Percentiles rank a stretch among this genome's conserved stretches.
Conservation (phyloP, 2,329 filamentous ascomycete genomes). For the Didymella sp. region DNA sequence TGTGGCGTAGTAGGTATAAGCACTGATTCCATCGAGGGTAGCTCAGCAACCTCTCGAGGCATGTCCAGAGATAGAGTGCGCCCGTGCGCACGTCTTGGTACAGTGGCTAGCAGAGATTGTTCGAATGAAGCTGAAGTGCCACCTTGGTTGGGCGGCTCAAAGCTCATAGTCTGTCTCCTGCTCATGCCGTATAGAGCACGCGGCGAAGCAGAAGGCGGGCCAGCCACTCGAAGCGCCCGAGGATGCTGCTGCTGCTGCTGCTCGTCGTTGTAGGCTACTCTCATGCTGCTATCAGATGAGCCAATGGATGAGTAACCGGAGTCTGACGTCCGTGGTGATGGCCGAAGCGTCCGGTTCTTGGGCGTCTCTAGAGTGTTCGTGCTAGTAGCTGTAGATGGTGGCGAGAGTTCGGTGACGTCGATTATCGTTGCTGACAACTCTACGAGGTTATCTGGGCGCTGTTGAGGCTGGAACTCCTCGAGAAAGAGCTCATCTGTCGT, state of each 20-base stretch:
- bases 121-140: neutral
- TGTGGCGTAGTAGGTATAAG: slow-evolving; percentile 16
- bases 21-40: slow-evolving; percentile 12
- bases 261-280: neutral
- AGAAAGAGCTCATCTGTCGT: slow-evolving; percentile 11
- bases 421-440: slow-evolving; percentile 17
- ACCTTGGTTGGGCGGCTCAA: slow-evolving; percentile 5
- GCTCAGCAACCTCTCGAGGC: slow-evolving; percentile 13
- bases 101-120: slow-evolving; percentile 9
- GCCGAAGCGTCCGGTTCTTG: slow-evolving; percentile 21
- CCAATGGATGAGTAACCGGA: slow-evolving; percentile 50
- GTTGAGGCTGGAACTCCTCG: neutral
- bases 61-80: slow-evolving; percentile 22
- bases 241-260: slow-evolving; percentile 11
- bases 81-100: slow-evolving; percentile 6
- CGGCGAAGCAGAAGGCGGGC: neutral
- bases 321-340: slow-evolving; percentile 43
- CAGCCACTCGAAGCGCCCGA: slow-evolving; percentile 7
- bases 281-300: slow-evolving; percentile 5
- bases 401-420: slow-evolving; percentile 13
- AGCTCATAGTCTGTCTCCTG: slow-evolving; percentile 18
- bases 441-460: slow-evolving; percentile 4
- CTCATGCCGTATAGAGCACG: neutral
- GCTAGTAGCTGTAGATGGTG: slow-evolving; percentile 19
- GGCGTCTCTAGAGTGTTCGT: slow-evolving; percentile 9